A percentile compares a stretch with the other conserved stretches of the same genome.
Conservation (phyloP, 2,329 filamentous ascomycete species). For the Penicillium vulpinum region DNA sequence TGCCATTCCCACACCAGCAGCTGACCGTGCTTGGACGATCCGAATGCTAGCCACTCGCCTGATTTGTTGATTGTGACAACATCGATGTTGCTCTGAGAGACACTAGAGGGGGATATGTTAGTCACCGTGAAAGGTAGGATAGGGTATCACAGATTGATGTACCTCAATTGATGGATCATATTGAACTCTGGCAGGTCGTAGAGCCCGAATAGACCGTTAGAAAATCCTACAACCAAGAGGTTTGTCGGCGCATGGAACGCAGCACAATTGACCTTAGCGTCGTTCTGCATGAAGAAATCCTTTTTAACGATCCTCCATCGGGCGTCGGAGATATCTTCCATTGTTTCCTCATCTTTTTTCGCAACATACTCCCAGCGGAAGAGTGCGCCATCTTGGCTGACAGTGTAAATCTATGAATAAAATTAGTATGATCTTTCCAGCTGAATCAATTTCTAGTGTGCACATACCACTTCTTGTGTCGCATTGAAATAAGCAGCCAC, state of each 20-base stretch:
- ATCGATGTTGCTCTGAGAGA: constrained; percentile 96
- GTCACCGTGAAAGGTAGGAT: background rate
- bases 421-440: constrained; percentile 15
- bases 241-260: constrained; percentile 83
- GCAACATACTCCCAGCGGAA: constrained; percentile 87
- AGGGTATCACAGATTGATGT: constrained; percentile 12
- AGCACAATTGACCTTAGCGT: constrained; percentile 84
- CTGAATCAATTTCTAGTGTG: background rate
- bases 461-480: constrained; percentile 73
- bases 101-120: constrained; percentile 59
- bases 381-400: constrained; percentile 95
- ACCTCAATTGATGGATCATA: constrained; percentile 79
- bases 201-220: constrained; percentile 87
- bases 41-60: constrained; percentile 96
- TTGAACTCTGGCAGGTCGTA: constrained; percentile 97
- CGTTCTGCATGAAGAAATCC: constrained; percentile 92
- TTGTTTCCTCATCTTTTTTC: constrained; percentile 61
- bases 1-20: constrained; percentile 99
- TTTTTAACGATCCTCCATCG: constrained; percentile 89
- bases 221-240: constrained; percentile 94
- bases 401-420: constrained; percentile 70
- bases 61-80: constrained; percentile 91
- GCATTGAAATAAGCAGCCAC: constrained; percentile 96
- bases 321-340: constrained; percentile 65
- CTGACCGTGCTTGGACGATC: constrained; percentile 90